Percentiles rank a stretch among this genome's conserved stretches.
phyloP scores from a whole-genome alignment of 805 yeast species.

The Priceomyces castillae region DNA sequence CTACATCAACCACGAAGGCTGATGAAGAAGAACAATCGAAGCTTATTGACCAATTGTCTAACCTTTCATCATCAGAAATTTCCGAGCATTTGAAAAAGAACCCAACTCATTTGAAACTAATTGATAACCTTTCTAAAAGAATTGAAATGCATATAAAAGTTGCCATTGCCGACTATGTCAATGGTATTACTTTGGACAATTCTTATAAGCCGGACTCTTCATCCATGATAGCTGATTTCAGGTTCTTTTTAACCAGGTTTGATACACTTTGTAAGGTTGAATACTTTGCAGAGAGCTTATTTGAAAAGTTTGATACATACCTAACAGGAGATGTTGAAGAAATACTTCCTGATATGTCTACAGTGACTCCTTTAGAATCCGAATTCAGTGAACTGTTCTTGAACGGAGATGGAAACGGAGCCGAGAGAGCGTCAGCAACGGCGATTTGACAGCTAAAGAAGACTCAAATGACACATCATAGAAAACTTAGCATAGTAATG shows the following conservation, averaged over 20 bases:
- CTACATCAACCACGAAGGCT: background rate
- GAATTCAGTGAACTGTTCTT: conserved; percentile 32
- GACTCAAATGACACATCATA: no score
- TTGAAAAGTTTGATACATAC: conserved; percentile 21
- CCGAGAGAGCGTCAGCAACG: no score
- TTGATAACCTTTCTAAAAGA: conserved; percentile 14
- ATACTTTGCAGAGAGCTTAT: conserved; percentile 25
- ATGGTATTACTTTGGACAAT: background rate
- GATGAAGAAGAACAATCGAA: conserved; percentile 8
- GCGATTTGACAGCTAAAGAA: no score
- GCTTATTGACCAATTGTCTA: conserved; percentile 12
- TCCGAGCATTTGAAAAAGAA: conserved; percentile 16
- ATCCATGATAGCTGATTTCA: conserved; percentile 18
- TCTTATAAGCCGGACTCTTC: conserved; percentile 5
- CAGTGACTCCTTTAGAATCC: conserved; percentile 14
- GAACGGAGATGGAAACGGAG: conserved; percentile 19
- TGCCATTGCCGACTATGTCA: conserved; percentile 1
- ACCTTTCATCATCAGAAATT: conserved; percentile 16
- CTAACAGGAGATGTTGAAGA: conserved; percentile 12
- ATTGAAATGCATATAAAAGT: conserved; percentile 15
- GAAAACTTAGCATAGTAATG: background rate
- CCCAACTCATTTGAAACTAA: conserved; percentile 9
- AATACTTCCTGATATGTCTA: background rate
- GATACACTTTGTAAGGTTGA: conserved; percentile 31
- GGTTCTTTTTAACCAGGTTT: conserved; percentile 26